Conservation (phyloP, 768 basidiomycete species). For the Suillus fuscotomentosus region DNA sequence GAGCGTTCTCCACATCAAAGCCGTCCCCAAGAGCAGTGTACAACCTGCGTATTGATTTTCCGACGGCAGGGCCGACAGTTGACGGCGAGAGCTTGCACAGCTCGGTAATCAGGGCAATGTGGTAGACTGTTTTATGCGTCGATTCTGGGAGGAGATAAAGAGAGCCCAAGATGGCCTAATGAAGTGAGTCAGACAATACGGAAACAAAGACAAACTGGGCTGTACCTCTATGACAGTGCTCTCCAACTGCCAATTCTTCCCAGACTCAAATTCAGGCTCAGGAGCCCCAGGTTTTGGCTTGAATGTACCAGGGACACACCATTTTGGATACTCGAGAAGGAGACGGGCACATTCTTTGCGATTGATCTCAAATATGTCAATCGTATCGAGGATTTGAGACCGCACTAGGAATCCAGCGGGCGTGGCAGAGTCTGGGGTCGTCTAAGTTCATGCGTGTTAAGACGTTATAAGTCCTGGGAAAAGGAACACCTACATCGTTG, state of each 20-base stretch:
- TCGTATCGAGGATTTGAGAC: constrained; percentile 67
- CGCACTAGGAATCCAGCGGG: constrained; percentile 80
- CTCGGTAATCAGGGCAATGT: constrained; percentile 86
- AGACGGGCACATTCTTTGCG: constrained; percentile 92
- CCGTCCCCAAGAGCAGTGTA: constrained; percentile 81
- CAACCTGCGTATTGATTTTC: constrained; percentile 89
- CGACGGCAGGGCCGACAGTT: constrained; percentile 94
- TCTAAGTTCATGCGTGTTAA: constrained; percentile 37
- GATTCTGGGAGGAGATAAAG: constrained; percentile 79
- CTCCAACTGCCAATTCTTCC: constrained; percentile 85
- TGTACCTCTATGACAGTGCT: constrained; percentile 83
- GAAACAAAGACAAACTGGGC: neutral
- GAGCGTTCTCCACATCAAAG: constrained; percentile 79
- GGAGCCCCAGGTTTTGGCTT: constrained; percentile 70
- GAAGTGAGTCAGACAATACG: neutral
- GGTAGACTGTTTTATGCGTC: constrained; percentile 77
- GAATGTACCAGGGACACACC: constrained; percentile 83
- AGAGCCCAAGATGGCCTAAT: constrained; percentile 68
- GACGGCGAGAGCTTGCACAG: constrained; percentile 91
- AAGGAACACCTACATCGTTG: constrained; percentile 39
- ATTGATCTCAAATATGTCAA: constrained; percentile 93
- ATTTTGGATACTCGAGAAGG: constrained; percentile 82
- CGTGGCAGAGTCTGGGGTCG: constrained; percentile 73
- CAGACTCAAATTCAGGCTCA: constrained; percentile 47
- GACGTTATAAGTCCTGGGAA: neutral